These are phyloP conservation scores for Plasmopara viticola DNA, from an alignment of 352 stramenopile species.

Conservation along the genomic window DNA sequence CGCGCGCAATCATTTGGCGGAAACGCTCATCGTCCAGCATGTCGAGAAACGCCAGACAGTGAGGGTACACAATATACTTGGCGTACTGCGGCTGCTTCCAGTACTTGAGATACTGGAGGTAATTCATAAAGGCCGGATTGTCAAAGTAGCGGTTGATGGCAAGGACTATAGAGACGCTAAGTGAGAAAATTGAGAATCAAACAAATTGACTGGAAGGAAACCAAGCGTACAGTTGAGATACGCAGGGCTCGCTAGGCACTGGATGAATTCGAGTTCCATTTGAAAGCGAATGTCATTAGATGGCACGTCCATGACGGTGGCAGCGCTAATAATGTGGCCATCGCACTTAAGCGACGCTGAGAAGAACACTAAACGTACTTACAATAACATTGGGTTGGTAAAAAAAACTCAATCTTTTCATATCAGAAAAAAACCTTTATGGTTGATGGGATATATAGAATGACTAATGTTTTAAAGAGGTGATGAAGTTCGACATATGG, in stretches of 20 bases:
- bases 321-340: neutral
- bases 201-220: neutral
- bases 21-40: conserved; percentile 85
- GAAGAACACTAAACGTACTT: neutral
- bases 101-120: conserved; percentile 90
- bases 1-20: conserved; percentile 80
- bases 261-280: conserved; percentile 91
- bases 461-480: too few species aligned
- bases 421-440: too few species aligned
- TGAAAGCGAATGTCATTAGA: conserved; percentile 89
- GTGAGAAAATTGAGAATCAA: conserved; percentile 1
- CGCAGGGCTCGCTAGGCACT: conserved; percentile 82
- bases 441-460: too few species aligned
- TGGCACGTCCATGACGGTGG: conserved; percentile 47
- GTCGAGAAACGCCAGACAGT: conserved; percentile 84
- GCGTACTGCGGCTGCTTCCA: conserved; percentile 90
- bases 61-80: conserved; percentile 86
- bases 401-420: too few species aligned
- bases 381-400: too few species aligned
- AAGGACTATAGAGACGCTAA: conserved; percentile 40
- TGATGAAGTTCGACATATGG: too few species aligned
- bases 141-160: conserved; percentile 90
- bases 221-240: conserved; percentile 80
- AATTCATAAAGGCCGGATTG: conserved; percentile 85
- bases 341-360: neutral